A percentile compares a stretch with the other conserved stretches of the same genome.
phyloP scores from a whole-genome alignment of 1,284 basidiomycete species.

The Microstroma glucosiphilum region DNA sequence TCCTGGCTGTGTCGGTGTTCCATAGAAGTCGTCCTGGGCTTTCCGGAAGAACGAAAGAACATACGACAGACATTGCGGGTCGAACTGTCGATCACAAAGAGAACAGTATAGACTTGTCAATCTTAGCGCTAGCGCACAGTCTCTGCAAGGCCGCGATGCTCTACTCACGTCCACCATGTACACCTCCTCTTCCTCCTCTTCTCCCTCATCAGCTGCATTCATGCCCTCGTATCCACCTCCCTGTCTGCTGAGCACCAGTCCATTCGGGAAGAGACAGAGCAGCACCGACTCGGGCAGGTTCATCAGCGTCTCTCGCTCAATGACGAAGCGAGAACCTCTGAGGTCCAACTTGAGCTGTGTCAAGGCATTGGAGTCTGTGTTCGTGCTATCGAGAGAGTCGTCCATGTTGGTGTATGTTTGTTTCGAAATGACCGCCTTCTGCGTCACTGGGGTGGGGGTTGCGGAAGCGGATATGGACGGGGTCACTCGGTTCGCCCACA shows the following conservation, averaged over 20 bases:
- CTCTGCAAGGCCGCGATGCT: background rate
- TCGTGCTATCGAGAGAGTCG: conserved; percentile 21
- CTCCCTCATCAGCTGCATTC: conserved; percentile 60
- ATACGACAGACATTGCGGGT: conserved; percentile 89
- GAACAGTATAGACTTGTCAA: background rate
- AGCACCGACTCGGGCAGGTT: conserved; percentile 94
- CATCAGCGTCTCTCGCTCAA: conserved; percentile 97
- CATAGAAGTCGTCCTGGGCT: conserved; percentile 87
- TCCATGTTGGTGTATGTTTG: conserved; percentile 19
- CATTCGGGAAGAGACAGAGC: conserved; percentile 93
- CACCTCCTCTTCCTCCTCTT: conserved; percentile 81
- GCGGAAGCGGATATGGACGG: no score
- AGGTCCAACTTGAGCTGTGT: conserved; percentile 84
- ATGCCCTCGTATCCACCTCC: conserved; percentile 50
- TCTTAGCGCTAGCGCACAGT: conserved; percentile 6
- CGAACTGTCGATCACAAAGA: conserved; percentile 62
- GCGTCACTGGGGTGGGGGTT: no score
- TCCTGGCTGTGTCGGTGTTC: conserved; percentile 67
- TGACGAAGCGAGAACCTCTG: conserved; percentile 81
- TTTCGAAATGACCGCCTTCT: no score
- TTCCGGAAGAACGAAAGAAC: conserved; percentile 84
- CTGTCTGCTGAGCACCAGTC: conserved; percentile 83
- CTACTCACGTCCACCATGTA: conserved; percentile 86
- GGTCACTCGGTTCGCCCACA: no score
- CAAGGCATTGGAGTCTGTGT: conserved; percentile 51